phyloP scores from a whole-genome alignment of 495 filamentous ascomycete genomes.

The Sabuloglossum arenarium region DNA sequence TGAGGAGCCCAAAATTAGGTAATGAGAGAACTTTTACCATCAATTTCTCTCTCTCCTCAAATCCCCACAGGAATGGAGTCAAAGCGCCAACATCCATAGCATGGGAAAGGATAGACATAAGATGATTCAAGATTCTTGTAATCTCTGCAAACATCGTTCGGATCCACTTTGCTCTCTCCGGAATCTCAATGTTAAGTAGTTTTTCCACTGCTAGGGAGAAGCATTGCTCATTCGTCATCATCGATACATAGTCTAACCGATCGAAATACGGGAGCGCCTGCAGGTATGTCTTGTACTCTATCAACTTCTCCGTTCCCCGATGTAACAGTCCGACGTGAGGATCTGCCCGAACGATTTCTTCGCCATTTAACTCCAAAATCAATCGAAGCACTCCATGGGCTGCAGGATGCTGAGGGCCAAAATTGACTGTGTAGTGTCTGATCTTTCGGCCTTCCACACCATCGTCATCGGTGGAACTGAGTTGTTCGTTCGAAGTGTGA shows the following conservation, averaged over 20 bases:
- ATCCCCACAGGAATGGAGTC: slow-evolving; percentile 98
- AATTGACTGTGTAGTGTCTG: slow-evolving; percentile 98
- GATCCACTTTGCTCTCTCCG: slow-evolving; percentile 90
- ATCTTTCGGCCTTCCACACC: slow-evolving; percentile 57
- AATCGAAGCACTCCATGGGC: slow-evolving; percentile 95
- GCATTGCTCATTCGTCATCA: slow-evolving; percentile 99
- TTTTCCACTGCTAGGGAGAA: slow-evolving; percentile 92
- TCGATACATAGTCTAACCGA: slow-evolving; percentile 94
- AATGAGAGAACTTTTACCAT: slow-evolving; percentile 46
- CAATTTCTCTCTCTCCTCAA: slow-evolving; percentile 98
- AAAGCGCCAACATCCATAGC: slow-evolving; percentile 99
- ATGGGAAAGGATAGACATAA: slow-evolving; percentile 95
- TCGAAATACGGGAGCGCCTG: slow-evolving; percentile 98
- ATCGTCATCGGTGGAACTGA: slow-evolving; percentile 26
- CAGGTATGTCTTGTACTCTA: slow-evolving; percentile 98
- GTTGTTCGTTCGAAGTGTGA: slow-evolving; percentile 25
- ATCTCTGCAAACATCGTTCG: slow-evolving; percentile 93
- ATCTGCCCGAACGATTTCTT: slow-evolving; percentile 91
- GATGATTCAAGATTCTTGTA: slow-evolving; percentile 85
- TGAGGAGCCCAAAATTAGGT: background rate
- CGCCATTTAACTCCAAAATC: slow-evolving; percentile 94
- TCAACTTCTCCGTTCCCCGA: slow-evolving; percentile 97
- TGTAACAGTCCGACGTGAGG: slow-evolving; percentile 94
- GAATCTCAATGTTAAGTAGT: slow-evolving; percentile 92
- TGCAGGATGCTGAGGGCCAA: slow-evolving; percentile 96